Conservation (phyloP, 1,284 basidiomycete species). For the Exobasidium cylindrosporum region DNA sequence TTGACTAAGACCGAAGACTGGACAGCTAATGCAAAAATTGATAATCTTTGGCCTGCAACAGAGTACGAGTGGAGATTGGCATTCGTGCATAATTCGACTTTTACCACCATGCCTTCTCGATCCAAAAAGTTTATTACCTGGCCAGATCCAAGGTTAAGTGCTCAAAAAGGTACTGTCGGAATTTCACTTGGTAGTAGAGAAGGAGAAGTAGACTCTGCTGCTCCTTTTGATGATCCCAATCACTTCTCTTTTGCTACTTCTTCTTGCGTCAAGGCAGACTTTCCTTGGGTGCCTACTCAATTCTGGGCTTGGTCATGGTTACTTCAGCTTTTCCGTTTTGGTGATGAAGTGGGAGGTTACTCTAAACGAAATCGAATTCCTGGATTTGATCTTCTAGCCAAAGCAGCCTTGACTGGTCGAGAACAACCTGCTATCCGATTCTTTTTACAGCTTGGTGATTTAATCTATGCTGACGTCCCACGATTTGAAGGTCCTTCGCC, state of each 20-base stretch:
- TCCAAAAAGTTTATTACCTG: conserved; percentile 60
- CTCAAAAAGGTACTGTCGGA: conserved; percentile 11
- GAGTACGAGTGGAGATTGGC: conserved; percentile 67
- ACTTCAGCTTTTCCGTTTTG: conserved; percentile 26
- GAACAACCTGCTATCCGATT: conserved; percentile 54
- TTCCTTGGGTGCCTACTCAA: conserved; percentile 51
- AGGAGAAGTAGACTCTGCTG: conserved; percentile 21
- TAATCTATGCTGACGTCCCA: conserved; percentile 75
- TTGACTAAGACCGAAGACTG: conserved; percentile 63
- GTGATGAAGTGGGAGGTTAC: conserved; percentile 39
- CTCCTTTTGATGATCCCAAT: conserved; percentile 49
- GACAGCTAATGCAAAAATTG: conserved; percentile 64
- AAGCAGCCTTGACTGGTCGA: conserved; percentile 28
- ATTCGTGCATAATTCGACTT: conserved; percentile 33
- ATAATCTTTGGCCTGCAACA: conserved; percentile 68
- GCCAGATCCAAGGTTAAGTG: conserved; percentile 55
- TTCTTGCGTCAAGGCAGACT: conserved; percentile 54
- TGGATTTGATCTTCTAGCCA: conserved; percentile 68
- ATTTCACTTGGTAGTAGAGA: background rate
- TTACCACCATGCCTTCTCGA: conserved; percentile 10
- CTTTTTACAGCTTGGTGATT: conserved; percentile 58
- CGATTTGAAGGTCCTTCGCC: conserved; percentile 40
- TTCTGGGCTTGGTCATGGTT: conserved; percentile 37
- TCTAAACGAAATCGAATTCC: conserved; percentile 60
- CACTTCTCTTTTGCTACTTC: conserved; percentile 51